Conservation (phyloP, 2,329 filamentous ascomycete genomes). For the Teratosphaeria nubilosa region DNA sequence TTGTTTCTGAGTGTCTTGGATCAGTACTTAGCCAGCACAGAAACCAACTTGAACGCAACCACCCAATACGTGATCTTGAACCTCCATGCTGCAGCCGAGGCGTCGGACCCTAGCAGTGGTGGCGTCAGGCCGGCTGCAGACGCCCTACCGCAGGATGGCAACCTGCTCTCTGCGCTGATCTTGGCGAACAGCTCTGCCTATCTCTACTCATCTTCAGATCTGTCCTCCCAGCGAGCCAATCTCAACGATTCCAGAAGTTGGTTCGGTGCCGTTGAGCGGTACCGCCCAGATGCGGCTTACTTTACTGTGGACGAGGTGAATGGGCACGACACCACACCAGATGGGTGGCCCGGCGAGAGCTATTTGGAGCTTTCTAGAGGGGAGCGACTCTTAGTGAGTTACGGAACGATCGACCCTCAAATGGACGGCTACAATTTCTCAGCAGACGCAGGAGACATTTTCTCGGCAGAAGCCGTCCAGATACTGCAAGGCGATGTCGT, state of each 20-base stretch:
- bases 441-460: constrained; percentile 43
- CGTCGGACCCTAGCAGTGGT: constrained; percentile 31
- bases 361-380: constrained; percentile 46
- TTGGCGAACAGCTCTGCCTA: constrained; percentile 38
- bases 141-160: constrained; percentile 34
- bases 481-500: constrained; percentile 26
- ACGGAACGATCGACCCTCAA: constrained; percentile 48
- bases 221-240: constrained; percentile 44
- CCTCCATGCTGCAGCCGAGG: constrained; percentile 45
- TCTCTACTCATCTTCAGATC: constrained; percentile 44
- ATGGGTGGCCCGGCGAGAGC: constrained; percentile 56
- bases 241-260: constrained; percentile 45
- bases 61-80: constrained; percentile 48
- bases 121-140: constrained; percentile 26
- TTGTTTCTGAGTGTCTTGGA: constrained; percentile 41
- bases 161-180: constrained; percentile 40
- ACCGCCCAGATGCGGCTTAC: constrained; percentile 43
- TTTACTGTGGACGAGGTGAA: constrained; percentile 33
- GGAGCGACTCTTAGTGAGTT: constrained; percentile 46
- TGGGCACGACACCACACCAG: constrained; percentile 36
- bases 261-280: constrained; percentile 36
- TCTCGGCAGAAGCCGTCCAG: constrained; percentile 37
- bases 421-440: constrained; percentile 46
- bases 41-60: constrained; percentile 45
- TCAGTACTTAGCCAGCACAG: constrained; percentile 45